These are phyloP conservation scores for Chrysoporthe cubensis DNA, from an alignment of 2,329 filamentous ascomycete genomes.

Conservation along the genomic window DNA sequence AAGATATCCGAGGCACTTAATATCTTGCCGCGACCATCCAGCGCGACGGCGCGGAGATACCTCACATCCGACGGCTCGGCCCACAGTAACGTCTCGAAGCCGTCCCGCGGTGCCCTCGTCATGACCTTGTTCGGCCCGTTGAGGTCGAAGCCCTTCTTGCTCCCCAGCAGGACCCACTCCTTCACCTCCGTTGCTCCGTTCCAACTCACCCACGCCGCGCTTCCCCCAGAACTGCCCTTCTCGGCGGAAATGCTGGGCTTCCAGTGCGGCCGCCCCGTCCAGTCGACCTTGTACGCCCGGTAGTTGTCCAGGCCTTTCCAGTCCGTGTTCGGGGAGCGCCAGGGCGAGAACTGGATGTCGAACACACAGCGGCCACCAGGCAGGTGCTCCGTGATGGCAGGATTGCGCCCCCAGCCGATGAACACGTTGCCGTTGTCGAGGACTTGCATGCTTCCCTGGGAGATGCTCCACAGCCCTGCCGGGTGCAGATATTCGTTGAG, in stretches of 20 bases:
- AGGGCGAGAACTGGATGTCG: constrained; percentile 46
- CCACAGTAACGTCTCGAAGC: constrained; percentile 19
- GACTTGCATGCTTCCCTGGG: constrained; percentile 31
- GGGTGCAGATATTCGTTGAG: constrained; percentile 44
- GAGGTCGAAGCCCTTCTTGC: constrained; percentile 18
- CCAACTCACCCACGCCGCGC: constrained; percentile 27
- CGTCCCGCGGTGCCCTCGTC: constrained; percentile 15
- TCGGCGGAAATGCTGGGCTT: constrained; percentile 31
- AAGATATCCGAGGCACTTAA: constrained; percentile 6
- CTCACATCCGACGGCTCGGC: not conserved
- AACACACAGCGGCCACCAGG: constrained; percentile 44
- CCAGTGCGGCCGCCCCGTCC: constrained; percentile 28
- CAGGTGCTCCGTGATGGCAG: constrained; percentile 50
- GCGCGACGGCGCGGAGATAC: constrained; percentile 11
- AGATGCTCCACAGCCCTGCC: constrained; percentile 39
- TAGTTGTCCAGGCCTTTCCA: constrained; percentile 32
- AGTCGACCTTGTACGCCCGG: constrained; percentile 35
- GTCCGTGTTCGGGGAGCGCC: constrained; percentile 28
- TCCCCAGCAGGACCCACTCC: constrained; percentile 27
- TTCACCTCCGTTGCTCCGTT: constrained; percentile 28
- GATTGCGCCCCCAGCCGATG: constrained; percentile 42
- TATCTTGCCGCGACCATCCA: not conserved
- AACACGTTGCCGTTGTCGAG: constrained; percentile 15
- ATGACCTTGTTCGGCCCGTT: constrained; percentile 25
- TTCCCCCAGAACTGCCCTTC: constrained; percentile 19